A percentile compares a stretch with the other conserved stretches of the same genome.
phyloP scores from a whole-genome alignment of 495 filamentous ascomycete genomes.

The Penicillium bovifimosum region DNA sequence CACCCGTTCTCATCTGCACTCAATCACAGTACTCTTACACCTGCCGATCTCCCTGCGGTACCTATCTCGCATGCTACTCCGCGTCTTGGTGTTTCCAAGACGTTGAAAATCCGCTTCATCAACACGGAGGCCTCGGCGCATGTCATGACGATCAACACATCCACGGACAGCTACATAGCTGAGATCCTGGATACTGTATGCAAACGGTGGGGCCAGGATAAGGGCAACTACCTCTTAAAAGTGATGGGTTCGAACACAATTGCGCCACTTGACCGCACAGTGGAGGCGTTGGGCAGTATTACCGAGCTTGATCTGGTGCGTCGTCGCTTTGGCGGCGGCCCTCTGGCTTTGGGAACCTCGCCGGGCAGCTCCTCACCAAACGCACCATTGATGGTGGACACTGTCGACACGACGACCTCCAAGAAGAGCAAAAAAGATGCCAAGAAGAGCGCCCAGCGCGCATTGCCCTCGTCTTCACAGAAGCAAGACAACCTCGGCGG shows the following conservation, averaged over 20 bases:
- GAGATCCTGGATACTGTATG: conserved; percentile 91
- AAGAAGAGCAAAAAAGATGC: conserved; percentile 70
- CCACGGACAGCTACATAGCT: conserved; percentile 89
- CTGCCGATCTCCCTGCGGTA: conserved; percentile 58
- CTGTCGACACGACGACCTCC: conserved; percentile 30
- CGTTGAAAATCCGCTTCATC: conserved; percentile 76
- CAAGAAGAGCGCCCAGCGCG: conserved; percentile 56
- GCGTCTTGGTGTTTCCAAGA: conserved; percentile 74
- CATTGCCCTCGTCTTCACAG: conserved; percentile 73
- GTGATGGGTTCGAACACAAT: conserved; percentile 79
- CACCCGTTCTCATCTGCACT: conserved; percentile 48
- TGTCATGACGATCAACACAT: conserved; percentile 69
- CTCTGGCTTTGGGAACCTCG: conserved; percentile 68
- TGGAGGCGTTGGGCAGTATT: conserved; percentile 79
- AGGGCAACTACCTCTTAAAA: conserved; percentile 82
- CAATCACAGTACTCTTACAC: conserved; percentile 50
- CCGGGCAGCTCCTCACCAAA: conserved; percentile 80
- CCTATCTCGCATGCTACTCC: conserved; percentile 55
- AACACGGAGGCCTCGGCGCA: conserved; percentile 60
- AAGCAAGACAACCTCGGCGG: conserved; percentile 67
- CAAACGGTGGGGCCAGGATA: conserved; percentile 82
- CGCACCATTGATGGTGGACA: conserved; percentile 58
- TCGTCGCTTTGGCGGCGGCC: conserved; percentile 78
- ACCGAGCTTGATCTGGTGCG: conserved; percentile 82
- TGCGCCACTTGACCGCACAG: conserved; percentile 77